Evolutionary conservation across 2,329 filamentous ascomycete species (phyloP), one percentile per base, ranked within the genome.

Genomic region (Leptographium radiaticola): DNA sequence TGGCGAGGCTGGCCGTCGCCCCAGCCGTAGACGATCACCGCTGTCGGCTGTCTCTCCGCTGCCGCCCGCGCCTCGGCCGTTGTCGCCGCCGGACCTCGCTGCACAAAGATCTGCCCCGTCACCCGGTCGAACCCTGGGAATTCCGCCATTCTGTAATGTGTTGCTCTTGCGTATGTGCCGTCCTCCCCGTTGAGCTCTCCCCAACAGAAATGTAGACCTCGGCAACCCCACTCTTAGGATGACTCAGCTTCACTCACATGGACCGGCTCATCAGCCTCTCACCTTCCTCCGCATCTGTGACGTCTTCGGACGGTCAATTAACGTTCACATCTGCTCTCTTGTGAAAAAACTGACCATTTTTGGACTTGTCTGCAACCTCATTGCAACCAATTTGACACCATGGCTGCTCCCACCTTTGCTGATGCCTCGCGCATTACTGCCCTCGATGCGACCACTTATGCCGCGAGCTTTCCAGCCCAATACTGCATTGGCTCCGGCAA

Each of bases 401-500:
- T 44, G 49, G 10, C 10, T 34, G 48, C 8, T 5, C 49, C 40
- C 40, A 51, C 33, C n/a, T 45, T 52, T 30, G 50, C 31, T n/a
- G 40, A 45, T n/a, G 50, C 50, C 18, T 45, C 42, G 12, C 16
- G 12, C n/a, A 25, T 45, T n/a, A 30, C 40, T 1, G 31, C 42
- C 6, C 50, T 52, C 40, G 50, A 52, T 31, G 50, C 30, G 13
- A 45, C 11, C n/a, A 45, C 50, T 5, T 52, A 52, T 6, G 33
- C 13, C 6, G 40, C 40, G 31, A 34, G 34, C 11, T 52, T 52
- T n/a, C 50, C 50, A 12, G n/a, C 40, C 5, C n/a, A 30, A 11
- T 52, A 45, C 49, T 52, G 51, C 51, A 53, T 53, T 31, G 51
- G 51, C 1, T 53, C 51, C 3, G 51, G 51, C 48, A 15, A 30